Evolutionary conservation across 1,284 basidiomycete species (phyloP), one percentile per base, ranked within the genome.

Genomic region (Rhodotorula sp.): DNA sequence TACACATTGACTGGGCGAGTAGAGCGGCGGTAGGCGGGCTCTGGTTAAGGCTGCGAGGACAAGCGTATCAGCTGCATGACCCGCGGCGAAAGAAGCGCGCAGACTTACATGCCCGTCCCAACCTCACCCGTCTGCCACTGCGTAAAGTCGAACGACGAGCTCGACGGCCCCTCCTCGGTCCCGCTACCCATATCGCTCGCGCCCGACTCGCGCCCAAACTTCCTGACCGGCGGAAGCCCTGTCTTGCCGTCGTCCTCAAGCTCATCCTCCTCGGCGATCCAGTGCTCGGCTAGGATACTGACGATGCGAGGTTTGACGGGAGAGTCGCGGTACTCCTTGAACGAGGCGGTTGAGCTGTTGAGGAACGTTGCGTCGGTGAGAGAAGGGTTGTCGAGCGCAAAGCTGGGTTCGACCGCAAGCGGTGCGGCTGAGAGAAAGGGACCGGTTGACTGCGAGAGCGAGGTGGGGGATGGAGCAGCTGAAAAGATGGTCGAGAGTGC

Each of bases 1-100:
- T 66, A 24, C 27, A 3, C 7, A 61, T 70, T 39, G 64, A 63
- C 48, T 70, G 64, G 29, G 68, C 48, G 2, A 44, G 44, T 29
- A 66, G 22, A 1, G 62, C 61, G 1, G 53, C 57, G 8, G 61
- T 56, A 4, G 68, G 68, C 10, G 68, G 68, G 13, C 52, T 19
- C 51, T 70, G 68, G 48, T 66, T 53, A 47, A 70, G 36, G 46
- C 68, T 70, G 47, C 13, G n/a, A 9, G 10, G n/a, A 8, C n/a
- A 27, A 20, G 24, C 6, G 24, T n/a, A n/a, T 44, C 10, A 61
- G 27, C 30, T 0, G 5, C 0, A 2, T 9, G 8, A 4, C 11
- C 7, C n/a, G 30, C 6, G 24, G 4, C 13, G 20, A 15, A 29
- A 27, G n/a, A 2, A 36, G 5, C 1, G 48, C 36, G n/a, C 4